Conservation (phyloP, 371 early-diverging fungal genomes). For the Apophysomyces elegans region DNA sequence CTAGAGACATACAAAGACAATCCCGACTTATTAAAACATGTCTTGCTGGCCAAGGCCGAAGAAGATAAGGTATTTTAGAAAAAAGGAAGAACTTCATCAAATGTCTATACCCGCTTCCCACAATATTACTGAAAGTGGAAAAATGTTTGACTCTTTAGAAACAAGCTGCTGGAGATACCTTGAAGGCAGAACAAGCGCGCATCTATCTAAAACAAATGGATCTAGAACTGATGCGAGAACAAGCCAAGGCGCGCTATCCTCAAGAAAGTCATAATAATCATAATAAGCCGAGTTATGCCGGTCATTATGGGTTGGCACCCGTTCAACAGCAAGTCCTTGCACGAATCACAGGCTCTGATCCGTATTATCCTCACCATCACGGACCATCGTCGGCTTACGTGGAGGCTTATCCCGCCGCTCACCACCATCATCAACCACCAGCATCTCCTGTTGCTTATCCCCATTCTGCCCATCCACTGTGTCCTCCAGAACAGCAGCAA, state of each 20-base stretch:
- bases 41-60: constrained; percentile 44
- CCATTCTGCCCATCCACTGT: constrained; percentile 45
- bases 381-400: constrained; percentile 12
- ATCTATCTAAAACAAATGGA: constrained; percentile 46
- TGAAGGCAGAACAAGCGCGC: constrained; percentile 44
- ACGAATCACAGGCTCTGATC: constrained; percentile 24
- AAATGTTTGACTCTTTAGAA: constrained; percentile 25
- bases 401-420: constrained; percentile 1
- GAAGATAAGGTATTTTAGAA: constrained; percentile 51
- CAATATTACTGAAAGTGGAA: too few relatives aligned
- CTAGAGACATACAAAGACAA: constrained; percentile 37
- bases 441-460: constrained; percentile 36
- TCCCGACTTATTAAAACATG: constrained; percentile 37
- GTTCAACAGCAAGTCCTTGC: constrained; percentile 45
- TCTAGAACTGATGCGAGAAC: constrained; percentile 37
- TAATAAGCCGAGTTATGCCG: constrained; percentile 17
- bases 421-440: constrained; percentile 19
- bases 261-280: background rate
- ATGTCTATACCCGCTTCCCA: background rate
- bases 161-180: constrained; percentile 43
- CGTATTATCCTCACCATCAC: constrained; percentile 11
- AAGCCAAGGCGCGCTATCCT: constrained; percentile 25
- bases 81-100: background rate
- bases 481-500: constrained; percentile 21
- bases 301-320: constrained; percentile 32